Evolutionary conservation across 2,329 filamentous ascomycete species (phyloP), one percentile per base, ranked within the genome.

Genomic region (Fusarium sp.): DNA sequence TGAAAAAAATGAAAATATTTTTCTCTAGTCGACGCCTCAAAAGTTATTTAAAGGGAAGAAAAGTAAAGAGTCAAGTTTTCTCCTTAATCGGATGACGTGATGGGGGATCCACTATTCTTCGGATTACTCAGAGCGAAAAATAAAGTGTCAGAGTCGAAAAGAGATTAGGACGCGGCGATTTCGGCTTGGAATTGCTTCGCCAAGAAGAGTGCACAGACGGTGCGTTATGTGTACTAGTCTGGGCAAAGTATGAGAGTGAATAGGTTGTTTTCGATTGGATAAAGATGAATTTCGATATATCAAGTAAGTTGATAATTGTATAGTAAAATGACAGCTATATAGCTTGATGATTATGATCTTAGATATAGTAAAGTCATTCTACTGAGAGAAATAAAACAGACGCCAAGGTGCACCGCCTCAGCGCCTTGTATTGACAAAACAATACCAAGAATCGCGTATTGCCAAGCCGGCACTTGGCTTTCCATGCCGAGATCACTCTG

Each of bases 31-130:
- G 13, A 23, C 48, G 62, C 49, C 50, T 26, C 35, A 9, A 38
- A 48, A 38, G 30, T 44, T 64, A 38, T 57, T 53, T 64, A 50
- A 23, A 40, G 49, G 65, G 45, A 42, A 48, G 45, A 33, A 13
- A 35, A 50, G 30, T 37, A 27, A 64, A 64, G 40, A 46, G 27
- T 59, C 42, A n/a, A 42, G 10, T 27, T 42, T 37, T 53, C 65
- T 66, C 64, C 52, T 61, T 42, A 40, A 61, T 52, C 20, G 53
- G 40, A 72, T 72, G 70, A 54, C 70, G 66, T 72, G 69, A 69
- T 73, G 30, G 45, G 10, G 32, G 49, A 1, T 35, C 65, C 41
- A 37, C 35, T 41, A 53, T 56, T 66, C 18, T n/a, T 60, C 55
- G 60, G 53, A 44, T 62, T 35, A 56, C n/a, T 42, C 40, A 41